phyloP scores from a whole-genome alignment of 495 filamentous ascomycete genomes.

The Xylaria nigripes region DNA sequence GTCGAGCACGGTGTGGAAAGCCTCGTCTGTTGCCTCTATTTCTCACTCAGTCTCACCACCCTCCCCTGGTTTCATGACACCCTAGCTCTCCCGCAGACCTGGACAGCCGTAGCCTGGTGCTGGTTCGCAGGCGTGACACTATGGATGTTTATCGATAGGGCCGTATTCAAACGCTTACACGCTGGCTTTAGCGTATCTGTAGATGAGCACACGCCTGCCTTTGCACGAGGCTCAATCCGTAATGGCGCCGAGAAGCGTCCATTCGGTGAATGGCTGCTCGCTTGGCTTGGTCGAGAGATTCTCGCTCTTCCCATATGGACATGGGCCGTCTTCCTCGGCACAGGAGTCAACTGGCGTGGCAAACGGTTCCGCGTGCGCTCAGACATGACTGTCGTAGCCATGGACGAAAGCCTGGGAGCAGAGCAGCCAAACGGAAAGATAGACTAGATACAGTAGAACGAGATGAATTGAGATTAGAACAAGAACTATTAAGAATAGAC shows the following conservation, averaged over 20 bases:
- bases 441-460: slow-evolving; percentile 12
- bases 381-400: slow-evolving; percentile 67
- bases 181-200: slow-evolving; percentile 58
- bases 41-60: slow-evolving; percentile 69
- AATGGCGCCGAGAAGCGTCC: slow-evolving; percentile 39
- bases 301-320: slow-evolving; percentile 83
- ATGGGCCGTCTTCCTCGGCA: slow-evolving; percentile 75
- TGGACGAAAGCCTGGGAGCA: slow-evolving; percentile 19
- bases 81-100: slow-evolving; percentile 54
- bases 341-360: slow-evolving; percentile 80
- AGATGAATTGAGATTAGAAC: background rate
- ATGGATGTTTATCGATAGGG: slow-evolving; percentile 72
- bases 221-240: slow-evolving; percentile 47
- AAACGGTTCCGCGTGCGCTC: slow-evolving; percentile 70
- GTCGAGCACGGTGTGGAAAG: slow-evolving; percentile 93
- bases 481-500: too few relatives aligned
- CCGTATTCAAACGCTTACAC: slow-evolving; percentile 66
- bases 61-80: slow-evolving; percentile 51
- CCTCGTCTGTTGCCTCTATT: slow-evolving; percentile 71
- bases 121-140: slow-evolving; percentile 57
- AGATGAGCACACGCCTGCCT: slow-evolving; percentile 63
- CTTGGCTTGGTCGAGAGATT: slow-evolving; percentile 79
- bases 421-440: slow-evolving; percentile 15
- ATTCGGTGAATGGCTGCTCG: slow-evolving; percentile 63
- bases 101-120: slow-evolving; percentile 55